These are phyloP conservation scores for Podospora conica DNA, from an alignment of 495 filamentous ascomycete genomes.

Conservation along the genomic window DNA sequence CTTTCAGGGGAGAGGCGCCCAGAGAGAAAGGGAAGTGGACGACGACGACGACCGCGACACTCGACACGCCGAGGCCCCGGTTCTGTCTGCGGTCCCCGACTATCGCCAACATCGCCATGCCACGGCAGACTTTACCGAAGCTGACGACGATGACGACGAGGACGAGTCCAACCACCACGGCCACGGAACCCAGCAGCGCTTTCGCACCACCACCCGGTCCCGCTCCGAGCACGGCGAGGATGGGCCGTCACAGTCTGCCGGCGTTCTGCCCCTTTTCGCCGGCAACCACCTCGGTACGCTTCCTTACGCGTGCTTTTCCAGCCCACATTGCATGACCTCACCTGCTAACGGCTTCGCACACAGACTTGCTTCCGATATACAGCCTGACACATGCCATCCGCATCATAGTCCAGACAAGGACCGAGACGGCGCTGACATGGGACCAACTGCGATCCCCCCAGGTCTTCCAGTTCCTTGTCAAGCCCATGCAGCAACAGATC, in stretches of 20 bases:
- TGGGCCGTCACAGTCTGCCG: slow-evolving; percentile 42
- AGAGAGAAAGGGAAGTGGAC: slow-evolving; percentile 8
- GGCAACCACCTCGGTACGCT: slow-evolving; percentile 66
- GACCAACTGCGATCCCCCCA: slow-evolving; percentile 91
- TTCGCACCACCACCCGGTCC: neutral
- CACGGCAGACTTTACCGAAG: slow-evolving; percentile 53
- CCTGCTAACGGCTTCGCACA: slow-evolving; percentile 8
- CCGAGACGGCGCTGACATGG: slow-evolving; percentile 91
- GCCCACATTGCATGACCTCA: neutral
- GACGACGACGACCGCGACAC: slow-evolving; percentile 21
- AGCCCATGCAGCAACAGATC: slow-evolving; percentile 82
- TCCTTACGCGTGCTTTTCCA: neutral
- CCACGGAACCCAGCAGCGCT: slow-evolving; percentile 29
- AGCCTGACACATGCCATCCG: slow-evolving; percentile 84
- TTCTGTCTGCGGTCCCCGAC: slow-evolving; percentile 28
- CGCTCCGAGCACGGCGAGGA: slow-evolving; percentile 48
- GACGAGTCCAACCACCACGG: slow-evolving; percentile 40
- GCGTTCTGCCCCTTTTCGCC: slow-evolving; percentile 80
- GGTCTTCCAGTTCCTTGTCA: slow-evolving; percentile 89
- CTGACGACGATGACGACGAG: slow-evolving; percentile 45
- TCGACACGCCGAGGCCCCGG: slow-evolving; percentile 24
- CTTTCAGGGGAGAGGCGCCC: slow-evolving; percentile 25
- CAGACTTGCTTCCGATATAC: slow-evolving; percentile 69
- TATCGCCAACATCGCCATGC: slow-evolving; percentile 42
- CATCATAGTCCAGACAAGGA: slow-evolving; percentile 68